A percentile compares a stretch with the other conserved stretches of the same genome.
These are phyloP conservation scores for Paraurostyla sp. DNA, from an alignment of 73 alveolate genomes.

Conservation along the genomic window DNA sequence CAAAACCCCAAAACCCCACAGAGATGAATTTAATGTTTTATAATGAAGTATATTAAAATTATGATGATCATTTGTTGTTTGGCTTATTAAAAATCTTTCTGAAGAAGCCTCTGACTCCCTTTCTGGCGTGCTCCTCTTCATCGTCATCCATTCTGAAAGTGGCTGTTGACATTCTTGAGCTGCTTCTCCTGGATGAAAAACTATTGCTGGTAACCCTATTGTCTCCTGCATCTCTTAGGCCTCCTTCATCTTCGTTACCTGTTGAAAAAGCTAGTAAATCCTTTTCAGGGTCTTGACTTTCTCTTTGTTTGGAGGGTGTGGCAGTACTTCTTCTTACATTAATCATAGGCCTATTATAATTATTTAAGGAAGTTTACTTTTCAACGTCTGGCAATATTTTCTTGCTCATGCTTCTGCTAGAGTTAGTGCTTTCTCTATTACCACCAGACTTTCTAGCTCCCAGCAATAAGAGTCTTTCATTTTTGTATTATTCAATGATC, in stretches of 20 bases:
- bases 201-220: neutral
- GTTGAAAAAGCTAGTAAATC: slow-evolving; percentile 29
- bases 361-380: no score
- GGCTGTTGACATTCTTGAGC: slow-evolving; percentile 16
- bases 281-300: no score
- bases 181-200: neutral
- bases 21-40: no score
- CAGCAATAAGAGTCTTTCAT: neutral
- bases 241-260: neutral
- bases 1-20: no score
- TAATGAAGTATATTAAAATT: no score
- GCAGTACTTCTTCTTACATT: no score
- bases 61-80: no score
- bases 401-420: neutral
- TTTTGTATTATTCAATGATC: slow-evolving; percentile 40
- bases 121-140: slow-evolving; percentile 24
- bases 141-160: slow-evolving; percentile 49
- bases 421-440: no score
- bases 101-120: slow-evolving; percentile 8
- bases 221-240: neutral
- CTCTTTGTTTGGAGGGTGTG: no score
- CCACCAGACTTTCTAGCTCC: slow-evolving; percentile 25
- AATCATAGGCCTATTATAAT: no score
- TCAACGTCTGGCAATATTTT: slow-evolving; percentile 25
- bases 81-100: neutral